Evolutionary conservation across 345 rosid genomes (phyloP), one percentile per base, ranked within the genome.

Genomic region (Hypericum androsaemum): DNA sequence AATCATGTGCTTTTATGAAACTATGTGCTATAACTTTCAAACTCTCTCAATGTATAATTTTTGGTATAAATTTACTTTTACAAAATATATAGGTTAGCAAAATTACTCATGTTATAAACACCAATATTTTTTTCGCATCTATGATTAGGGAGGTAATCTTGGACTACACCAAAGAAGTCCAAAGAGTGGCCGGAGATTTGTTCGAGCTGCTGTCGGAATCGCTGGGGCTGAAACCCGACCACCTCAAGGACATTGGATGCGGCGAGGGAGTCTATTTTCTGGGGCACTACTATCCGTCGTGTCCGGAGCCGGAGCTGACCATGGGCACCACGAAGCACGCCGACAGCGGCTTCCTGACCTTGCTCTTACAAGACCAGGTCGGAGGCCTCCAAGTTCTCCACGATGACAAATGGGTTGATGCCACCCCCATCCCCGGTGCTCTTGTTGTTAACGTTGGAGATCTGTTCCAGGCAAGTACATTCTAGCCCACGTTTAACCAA

Each of bases 201-300:
- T 52, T 65, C 6, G 64, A 68, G 35, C 52, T 79, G 38, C 28
- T 77, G 14, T 65, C 74, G 0, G 76, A 77, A 39, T 71, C 77
- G 52, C 74, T 77, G 22, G 72, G 71, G 0, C 72, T 74, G 0
- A 11, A 54, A 0, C 32, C 55, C 0, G 58, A 32, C 10, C 54
- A 59, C 54, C 54, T 77, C 10, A 51, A 56, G 15, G 55, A 44
- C 22, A 54, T 74, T 6, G 61, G 49, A 1, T 74, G 73, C 43
- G 48, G 36, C 5, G 70, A 74, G 5, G 74, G 68, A 6, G 54
- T 68, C 3, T 3, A 12, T 1, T 5, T 63, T 32, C 0, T 49
- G 0, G 47, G 74, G 41, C 72, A 71, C 43, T 74, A 68, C 52
- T 77, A 73, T 14, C 76, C 81, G 7, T 47, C 75, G n/a, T 77